Evolutionary conservation across 257 asterid genomes (phyloP), one percentile per base, ranked within the genome.

Genomic region (Marsdenia floribunda): DNA sequence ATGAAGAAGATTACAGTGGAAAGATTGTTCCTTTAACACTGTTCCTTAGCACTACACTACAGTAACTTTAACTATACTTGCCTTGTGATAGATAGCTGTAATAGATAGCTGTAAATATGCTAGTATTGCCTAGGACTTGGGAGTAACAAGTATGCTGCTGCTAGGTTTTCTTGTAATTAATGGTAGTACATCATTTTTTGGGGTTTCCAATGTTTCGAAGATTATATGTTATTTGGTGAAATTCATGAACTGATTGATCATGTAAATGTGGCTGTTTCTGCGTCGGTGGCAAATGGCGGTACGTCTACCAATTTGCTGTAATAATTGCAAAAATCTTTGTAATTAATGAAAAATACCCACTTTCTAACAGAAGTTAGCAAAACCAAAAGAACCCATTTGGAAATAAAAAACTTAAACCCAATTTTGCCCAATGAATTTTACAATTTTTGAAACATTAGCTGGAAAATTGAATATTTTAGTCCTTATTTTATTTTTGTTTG

Each of bases 201-300:
- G 44, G 75, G 38, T 68, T 40, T 75, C 70, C 49, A 18, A 72
- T 18, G 77, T 6, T 2, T 22, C 29, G 22, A 21, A 61, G 49
- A 42, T 26, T 52, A 24, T 42, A 11, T 29, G 11, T 65, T 58
- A 52, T 68, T 71, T 42, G 58, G 60, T 53, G 65, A 73, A 57
- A 42, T 63, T 42, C 72, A 49, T 40, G 50, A 50, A 9, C 3
- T 42, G 78, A 58, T 38, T 47, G 40, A 15, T 18, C 37, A 21
- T 60, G 18, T 49, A 49, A 11, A 21, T 70, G 50, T 73, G 64
- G 16, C 1, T 53, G 61, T 63, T 70, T 49, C 8, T 38, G 38
- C 49, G 78, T 64, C 70, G 60, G 69, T 61, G 71, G 75, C 46
- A 52, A 29, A 50, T 71, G 77, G 54, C 47, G 61, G 68, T 68